Base-by-base conservation (phyloP, 257 asterid species). In the Osmanthus fragrans region DNA sequence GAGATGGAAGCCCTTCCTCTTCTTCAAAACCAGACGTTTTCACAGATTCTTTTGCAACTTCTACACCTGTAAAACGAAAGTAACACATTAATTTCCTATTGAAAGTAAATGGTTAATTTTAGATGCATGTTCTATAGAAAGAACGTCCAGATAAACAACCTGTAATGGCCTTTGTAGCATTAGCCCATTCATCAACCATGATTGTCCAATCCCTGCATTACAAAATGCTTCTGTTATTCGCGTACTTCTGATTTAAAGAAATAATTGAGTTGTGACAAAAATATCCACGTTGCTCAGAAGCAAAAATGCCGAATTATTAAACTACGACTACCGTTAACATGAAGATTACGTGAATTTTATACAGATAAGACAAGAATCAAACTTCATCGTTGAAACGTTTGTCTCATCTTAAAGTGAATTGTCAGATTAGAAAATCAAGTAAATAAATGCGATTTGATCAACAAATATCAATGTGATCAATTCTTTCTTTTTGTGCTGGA, bases 1-100 rank as follows among this genome's bases (percentile, higher is more conserved):
- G 99, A 82, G 97, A 94, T 58, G 99, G 99, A 11, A 94, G 91
- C 19, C 99, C 99, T 80, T 87, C 98, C 76, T 95, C 99, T 54
- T 87, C 85, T 64, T 91, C 90, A 73, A 86, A 80, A 64, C 73
- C 84, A 36, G 96, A 87, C 8, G 89, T 86, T 86, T 92, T 91
- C 72, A 80, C 87, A 34, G 97, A 90, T 74, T 93, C 95, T 2
- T 96, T 83, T 39, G 89, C 89, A 70, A 85, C 86, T 80, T 85
- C 96, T 74, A 85, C 83, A 81, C 72, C 82, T 73, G 54, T 40
- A 82, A 68, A 80, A 67, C 19, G 67, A 34, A 29, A 69, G 7
- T 42, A 68, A 73, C 25, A 70, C 47, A 72, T 49, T 60, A 39
- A 77, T 76, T 65, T 71, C 71, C 64, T 54, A 39, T 74, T 65